Evolutionary conservation across 345 rosid genomes (phyloP).

Genomic region (Corymbia maculata): DNA sequence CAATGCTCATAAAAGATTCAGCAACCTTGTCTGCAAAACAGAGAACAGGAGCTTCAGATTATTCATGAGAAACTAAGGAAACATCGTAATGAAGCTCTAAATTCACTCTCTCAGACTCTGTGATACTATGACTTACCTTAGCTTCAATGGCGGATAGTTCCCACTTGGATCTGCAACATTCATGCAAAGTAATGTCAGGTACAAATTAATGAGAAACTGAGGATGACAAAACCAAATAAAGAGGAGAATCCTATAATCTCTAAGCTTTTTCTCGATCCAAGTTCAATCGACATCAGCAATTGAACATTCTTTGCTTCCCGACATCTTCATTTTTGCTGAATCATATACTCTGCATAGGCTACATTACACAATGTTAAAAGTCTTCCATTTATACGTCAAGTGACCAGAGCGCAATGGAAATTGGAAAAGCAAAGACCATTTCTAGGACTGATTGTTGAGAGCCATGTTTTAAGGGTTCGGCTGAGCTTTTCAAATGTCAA

Average conservation of each 20-base stretch:
- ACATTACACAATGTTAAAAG: not conserved
- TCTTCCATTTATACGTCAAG: not conserved
- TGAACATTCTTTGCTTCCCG: not conserved
- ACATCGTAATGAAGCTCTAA: not conserved
- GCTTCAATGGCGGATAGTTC: slow-evolving; percentile 29
- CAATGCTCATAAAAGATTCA: not conserved
- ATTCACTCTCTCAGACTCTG: not conserved
- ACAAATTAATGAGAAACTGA: not conserved
- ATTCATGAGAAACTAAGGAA: not conserved
- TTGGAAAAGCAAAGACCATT: not conserved
- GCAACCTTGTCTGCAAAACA: slow-evolving; percentile 37
- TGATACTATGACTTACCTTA: slow-evolving; percentile 14
- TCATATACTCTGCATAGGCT: not conserved
- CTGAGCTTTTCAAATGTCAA: not conserved
- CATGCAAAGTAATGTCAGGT: not conserved
- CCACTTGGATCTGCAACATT: slow-evolving; percentile 28
- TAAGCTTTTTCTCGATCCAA: not conserved
- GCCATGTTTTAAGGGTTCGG: not conserved
- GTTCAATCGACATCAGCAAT: not conserved
- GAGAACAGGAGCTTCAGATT: not conserved
- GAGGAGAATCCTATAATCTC: not conserved
- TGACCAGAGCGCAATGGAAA: not conserved
- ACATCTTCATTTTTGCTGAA: not conserved
- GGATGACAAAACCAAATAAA: not conserved
- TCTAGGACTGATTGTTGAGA: not conserved